phyloP scores from a whole-genome alignment of 2,329 filamentous ascomycete species.

The Aspergillus eucalypticola region DNA sequence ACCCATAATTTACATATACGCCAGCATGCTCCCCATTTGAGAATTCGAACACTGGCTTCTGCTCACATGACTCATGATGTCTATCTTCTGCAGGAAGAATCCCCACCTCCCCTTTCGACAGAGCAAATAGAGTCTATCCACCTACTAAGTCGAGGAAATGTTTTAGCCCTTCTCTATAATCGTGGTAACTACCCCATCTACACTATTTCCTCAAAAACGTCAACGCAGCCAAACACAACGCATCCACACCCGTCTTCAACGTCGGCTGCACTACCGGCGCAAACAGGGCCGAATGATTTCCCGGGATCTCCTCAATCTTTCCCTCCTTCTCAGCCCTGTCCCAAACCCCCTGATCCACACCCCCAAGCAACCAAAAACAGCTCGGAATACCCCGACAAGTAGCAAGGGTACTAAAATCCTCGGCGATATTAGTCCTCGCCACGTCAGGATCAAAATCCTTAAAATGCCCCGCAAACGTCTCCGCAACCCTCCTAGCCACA shows the following conservation, averaged over 20 bases:
- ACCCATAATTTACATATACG: too few relatives aligned
- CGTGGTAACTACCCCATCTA: too few relatives aligned
- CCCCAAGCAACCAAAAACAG: conserved; percentile 60
- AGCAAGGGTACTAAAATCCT: conserved; percentile 61
- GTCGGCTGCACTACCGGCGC: conserved; percentile 62
- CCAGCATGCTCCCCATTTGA: too few relatives aligned
- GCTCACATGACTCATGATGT: too few relatives aligned
- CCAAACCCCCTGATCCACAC: conserved; percentile 52
- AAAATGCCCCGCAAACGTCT: conserved; percentile 52
- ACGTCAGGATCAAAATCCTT: conserved; percentile 36
- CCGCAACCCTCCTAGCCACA: conserved; percentile 47
- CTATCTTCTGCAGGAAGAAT: too few relatives aligned
- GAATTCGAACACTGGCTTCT: too few relatives aligned
- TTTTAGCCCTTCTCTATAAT: too few relatives aligned
- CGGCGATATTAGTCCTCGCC: conserved; percentile 45
- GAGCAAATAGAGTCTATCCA: too few relatives aligned
- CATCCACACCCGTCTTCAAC: conserved; percentile 54
- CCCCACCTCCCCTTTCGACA: too few relatives aligned
- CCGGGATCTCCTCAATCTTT: conserved; percentile 51
- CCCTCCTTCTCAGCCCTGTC: conserved; percentile 51
- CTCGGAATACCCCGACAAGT: conserved; percentile 52
- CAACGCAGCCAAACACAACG: conserved; percentile 54
- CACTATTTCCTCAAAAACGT: conserved; percentile 32
- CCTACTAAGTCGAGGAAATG: too few relatives aligned
- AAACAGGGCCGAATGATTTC: conserved; percentile 62